Conservation (phyloP, 202 grass and related monocot genomes). For the Brachypodium distachyon region DNA sequence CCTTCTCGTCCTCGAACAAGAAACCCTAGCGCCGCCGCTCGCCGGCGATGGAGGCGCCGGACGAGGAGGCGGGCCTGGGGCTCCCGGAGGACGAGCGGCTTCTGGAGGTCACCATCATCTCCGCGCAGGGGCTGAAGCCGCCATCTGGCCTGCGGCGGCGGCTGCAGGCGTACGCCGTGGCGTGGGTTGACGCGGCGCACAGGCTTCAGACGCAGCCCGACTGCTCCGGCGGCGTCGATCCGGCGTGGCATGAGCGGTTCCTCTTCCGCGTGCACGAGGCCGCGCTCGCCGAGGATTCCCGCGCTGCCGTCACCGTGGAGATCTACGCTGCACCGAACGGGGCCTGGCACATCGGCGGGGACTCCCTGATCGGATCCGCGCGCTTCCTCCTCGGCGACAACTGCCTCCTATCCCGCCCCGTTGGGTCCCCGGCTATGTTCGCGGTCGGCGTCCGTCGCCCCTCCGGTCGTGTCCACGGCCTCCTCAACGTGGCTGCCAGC, state of each 20-base stretch:
- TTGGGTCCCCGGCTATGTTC: conserved; percentile 53
- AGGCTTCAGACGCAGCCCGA: conserved; percentile 66
- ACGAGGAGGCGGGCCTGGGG: conserved; percentile 27
- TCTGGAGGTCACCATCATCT: conserved; percentile 88
- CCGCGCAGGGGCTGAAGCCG: conserved; percentile 68
- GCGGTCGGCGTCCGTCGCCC: conserved; percentile 75
- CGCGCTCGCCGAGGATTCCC: conserved; percentile 59
- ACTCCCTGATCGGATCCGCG: conserved; percentile 51
- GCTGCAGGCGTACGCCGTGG: conserved; percentile 66
- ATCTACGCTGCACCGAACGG: conserved; percentile 64
- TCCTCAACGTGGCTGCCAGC: conserved; percentile 68
- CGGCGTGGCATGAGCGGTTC: conserved; percentile 84
- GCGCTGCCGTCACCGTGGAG: conserved; percentile 59
- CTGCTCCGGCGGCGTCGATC: conserved; percentile 53
- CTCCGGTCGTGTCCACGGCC: conserved; percentile 67
- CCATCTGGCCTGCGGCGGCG: conserved; percentile 36
- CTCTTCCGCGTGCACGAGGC: conserved; percentile 54
- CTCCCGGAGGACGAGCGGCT: conserved; percentile 33
- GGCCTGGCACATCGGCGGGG: conserved; percentile 57
- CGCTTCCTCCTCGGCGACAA: conserved; percentile 73
- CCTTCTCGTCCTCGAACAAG: neutral
- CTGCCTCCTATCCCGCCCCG: conserved; percentile 47
- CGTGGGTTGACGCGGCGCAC: conserved; percentile 61
- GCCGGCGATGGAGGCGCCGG: conserved; percentile 47
- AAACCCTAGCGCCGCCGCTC: conserved; percentile 28